Conservation (phyloP, 345 rosid species). For the Citrus australasica region DNA sequence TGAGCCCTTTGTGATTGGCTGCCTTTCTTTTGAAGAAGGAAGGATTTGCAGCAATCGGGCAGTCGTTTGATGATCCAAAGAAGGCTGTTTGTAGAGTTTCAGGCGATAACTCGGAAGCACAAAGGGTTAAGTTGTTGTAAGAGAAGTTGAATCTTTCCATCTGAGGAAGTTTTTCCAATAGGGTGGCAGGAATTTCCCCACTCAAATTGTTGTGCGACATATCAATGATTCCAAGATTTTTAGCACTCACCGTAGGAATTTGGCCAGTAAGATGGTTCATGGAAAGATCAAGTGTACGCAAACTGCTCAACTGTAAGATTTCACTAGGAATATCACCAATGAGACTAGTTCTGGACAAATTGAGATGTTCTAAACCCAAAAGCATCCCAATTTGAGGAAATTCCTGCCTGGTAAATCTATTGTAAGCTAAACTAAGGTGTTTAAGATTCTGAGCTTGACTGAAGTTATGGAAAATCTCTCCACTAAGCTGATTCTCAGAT, state of each 20-base stretch:
- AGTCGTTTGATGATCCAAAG: slow-evolving; percentile 59
- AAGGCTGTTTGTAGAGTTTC: slow-evolving; percentile 49
- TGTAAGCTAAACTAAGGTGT: slow-evolving; percentile 74
- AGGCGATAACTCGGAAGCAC: slow-evolving; percentile 44
- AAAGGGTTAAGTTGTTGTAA: slow-evolving; percentile 79
- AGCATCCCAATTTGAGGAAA: slow-evolving; percentile 53
- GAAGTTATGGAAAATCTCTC: slow-evolving; percentile 53
- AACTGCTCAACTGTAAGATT: slow-evolving; percentile 42
- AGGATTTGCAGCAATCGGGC: slow-evolving; percentile 91
- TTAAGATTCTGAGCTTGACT: slow-evolving; percentile 53
- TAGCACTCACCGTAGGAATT: slow-evolving; percentile 44
- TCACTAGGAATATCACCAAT: slow-evolving; percentile 61
- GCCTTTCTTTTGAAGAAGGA: slow-evolving; percentile 44
- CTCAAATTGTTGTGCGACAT: slow-evolving; percentile 75
- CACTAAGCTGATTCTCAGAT: slow-evolving; percentile 83
- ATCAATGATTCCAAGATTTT: slow-evolving; percentile 59
- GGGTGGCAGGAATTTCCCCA: slow-evolving; percentile 63
- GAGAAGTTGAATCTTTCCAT: slow-evolving; percentile 87
- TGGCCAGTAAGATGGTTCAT: slow-evolving; percentile 61
- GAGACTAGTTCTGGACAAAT: slow-evolving; percentile 68
- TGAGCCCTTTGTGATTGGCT: slow-evolving; percentile 41
- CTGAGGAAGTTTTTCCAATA: slow-evolving; percentile 49
- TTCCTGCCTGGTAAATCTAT: slow-evolving; percentile 55
- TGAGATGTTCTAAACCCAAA: slow-evolving; percentile 59
- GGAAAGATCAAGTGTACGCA: slow-evolving; percentile 74